Evolutionary conservation across 208 protist genomes (phyloP).

Genomic region (Leishmania major): DNA sequence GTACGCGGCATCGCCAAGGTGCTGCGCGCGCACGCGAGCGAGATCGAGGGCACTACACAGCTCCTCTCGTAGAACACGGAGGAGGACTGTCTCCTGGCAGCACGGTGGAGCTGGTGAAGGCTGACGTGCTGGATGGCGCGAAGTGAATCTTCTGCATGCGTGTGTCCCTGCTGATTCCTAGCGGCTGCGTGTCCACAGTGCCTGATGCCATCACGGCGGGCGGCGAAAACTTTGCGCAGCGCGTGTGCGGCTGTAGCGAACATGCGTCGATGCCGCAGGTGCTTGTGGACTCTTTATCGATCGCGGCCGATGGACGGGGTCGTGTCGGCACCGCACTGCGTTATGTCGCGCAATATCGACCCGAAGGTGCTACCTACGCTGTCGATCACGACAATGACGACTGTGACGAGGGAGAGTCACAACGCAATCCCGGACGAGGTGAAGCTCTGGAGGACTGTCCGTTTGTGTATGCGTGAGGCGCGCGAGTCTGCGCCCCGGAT

Average conservation of each 20-base stretch:
- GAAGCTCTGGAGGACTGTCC: constrained; percentile 47
- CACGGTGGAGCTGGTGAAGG: constrained; percentile 41
- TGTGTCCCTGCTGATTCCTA: constrained; percentile 18
- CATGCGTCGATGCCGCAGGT: neutral
- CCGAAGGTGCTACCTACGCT: constrained; percentile 31
- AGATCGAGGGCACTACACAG: constrained; percentile 49
- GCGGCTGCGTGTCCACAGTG: constrained; percentile 17
- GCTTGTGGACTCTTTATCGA: neutral
- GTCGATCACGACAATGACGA: constrained; percentile 42
- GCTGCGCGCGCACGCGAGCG: constrained; percentile 31
- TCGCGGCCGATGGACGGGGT: neutral
- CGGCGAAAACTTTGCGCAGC: constrained; percentile 41
- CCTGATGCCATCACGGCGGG: constrained; percentile 24
- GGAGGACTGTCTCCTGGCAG: constrained; percentile 53
- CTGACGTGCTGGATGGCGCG: constrained; percentile 46
- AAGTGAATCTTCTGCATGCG: constrained; percentile 49
- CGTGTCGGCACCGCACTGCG: neutral
- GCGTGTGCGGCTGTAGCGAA: constrained; percentile 31
- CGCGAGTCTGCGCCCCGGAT: neutral
- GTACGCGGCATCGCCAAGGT: constrained; percentile 10
- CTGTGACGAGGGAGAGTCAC: constrained; percentile 43
- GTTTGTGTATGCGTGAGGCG: constrained; percentile 28
- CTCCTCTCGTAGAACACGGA: constrained; percentile 49
- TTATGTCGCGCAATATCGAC: neutral
- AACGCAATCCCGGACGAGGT: constrained; percentile 61